These are phyloP conservation scores for Trypanosomatidae sp. DNA, from an alignment of 208 protist genomes.

Conservation along the genomic window DNA sequence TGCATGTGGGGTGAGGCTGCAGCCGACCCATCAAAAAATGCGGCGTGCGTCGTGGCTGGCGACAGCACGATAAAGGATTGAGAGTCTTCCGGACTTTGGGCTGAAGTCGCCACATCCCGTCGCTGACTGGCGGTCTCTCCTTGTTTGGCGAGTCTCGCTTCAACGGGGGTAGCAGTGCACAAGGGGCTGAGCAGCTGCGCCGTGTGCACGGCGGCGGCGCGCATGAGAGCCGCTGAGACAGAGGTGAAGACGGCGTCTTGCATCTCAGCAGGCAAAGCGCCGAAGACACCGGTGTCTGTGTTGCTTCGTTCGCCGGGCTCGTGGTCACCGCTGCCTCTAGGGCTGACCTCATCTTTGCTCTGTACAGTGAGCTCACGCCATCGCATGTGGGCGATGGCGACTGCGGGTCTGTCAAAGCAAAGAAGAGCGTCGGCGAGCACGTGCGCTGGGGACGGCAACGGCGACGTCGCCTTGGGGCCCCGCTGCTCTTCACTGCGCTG, in stretches of 20 bases:
- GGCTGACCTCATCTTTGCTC: neutral
- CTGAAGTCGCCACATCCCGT: neutral
- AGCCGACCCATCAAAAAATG: neutral
- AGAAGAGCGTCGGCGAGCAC: slow-evolving; percentile 12
- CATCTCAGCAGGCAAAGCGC: neutral
- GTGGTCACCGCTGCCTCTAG: neutral
- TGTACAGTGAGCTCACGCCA: neutral
- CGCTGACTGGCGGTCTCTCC: neutral
- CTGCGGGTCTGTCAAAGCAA: neutral
- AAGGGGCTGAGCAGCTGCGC: slow-evolving; percentile 12
- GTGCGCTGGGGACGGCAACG: slow-evolving; percentile 1
- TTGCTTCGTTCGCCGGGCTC: neutral
- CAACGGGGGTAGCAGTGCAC: neutral
- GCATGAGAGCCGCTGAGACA: slow-evolving; percentile 13
- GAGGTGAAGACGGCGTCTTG: neutral
- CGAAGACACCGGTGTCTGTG: neutral
- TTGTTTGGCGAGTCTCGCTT: neutral
- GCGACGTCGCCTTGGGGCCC: neutral
- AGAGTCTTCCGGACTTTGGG: neutral
- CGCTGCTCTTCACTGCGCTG: neutral
- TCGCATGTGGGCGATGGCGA: neutral
- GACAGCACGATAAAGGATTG: neutral
- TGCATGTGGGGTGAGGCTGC: neutral
- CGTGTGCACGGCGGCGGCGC: slow-evolving; percentile 13
- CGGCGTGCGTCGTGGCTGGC: neutral